Evolutionary conservation across 805 yeast genomes (phyloP), one percentile per base, ranked within the genome.

Genomic region (Kazachstania africana): DNA sequence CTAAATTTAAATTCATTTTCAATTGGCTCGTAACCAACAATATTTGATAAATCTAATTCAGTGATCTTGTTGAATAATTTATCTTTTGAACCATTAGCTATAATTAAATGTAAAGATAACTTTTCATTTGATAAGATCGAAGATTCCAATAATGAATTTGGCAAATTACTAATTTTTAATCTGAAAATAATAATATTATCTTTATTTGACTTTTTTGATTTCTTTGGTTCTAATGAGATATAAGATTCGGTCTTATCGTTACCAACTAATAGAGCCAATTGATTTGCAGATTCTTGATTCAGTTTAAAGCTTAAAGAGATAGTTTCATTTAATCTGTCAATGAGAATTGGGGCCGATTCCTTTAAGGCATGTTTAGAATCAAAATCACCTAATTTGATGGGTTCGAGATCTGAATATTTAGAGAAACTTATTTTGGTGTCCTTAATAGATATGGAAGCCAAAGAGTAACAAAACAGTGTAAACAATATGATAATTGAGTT

Each of bases 1-100:
- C 65, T 53, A 10, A 66, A 51, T 3, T 68, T 78, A 35, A 65
- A 55, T 32, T 56, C 42, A 3, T n/a, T n/a, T n/a, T n/a, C n/a
- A n/a, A n/a, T n/a, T n/a, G n/a, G n/a, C n/a, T n/a, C n/a, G n/a
- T n/a, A n/a, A n/a, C n/a, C n/a, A n/a, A n/a, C n/a, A n/a, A n/a
- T n/a, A n/a, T n/a, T 13, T 8, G 22, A n/a, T 24, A 28, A 27
- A 4, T 33, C 27, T 9, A 48, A 20, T 10, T 38, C 18, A n/a
- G n/a, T n/a, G n/a, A n/a, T n/a, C n/a, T n/a, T n/a, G n/a, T n/a
- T n/a, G n/a, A n/a, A n/a, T n/a, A n/a, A n/a, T n/a, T n/a, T n/a
- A n/a, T n/a, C n/a, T n/a, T n/a, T n/a, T n/a, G n/a, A n/a, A n/a
- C n/a, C n/a, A n/a, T n/a, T n/a, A n/a, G n/a, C n/a, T n/a, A n/a